Base-by-base conservation (phyloP, 306 rosid genomes). In the Vachellia pachyceras region DNA sequence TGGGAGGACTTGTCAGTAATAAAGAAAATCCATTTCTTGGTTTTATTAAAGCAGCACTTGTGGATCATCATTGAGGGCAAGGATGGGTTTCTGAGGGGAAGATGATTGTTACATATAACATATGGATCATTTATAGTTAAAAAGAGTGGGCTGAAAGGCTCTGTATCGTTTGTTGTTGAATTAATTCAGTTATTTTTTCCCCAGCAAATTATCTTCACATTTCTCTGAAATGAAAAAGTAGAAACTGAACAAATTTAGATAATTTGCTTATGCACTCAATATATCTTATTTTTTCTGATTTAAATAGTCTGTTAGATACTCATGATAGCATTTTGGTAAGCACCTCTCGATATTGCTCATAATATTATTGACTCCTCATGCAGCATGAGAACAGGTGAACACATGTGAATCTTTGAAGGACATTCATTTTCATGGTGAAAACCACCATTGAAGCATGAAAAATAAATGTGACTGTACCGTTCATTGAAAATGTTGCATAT, bases 281-380 rank as follows among this genome's bases (percentile, higher is more conserved):
- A n/a, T 74, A 45, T 33, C 18, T 65, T 54, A 33, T 73, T 41
- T 47, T 40, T 9, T 40, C 67, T 36, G n/a, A 5, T 36, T 52
- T 42, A 35, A 13, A 60, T 49, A 10, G 36, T 66, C 45, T 63
- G 42, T 52, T 52, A 57, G 69, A 73, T 52, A 42, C 54, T 81
- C 82, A 55, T 15, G 69, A 11, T 47, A 73, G 25, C 36, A 47
- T 70, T 68, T 49, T 29, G 69, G 39, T 17, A 49, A 77, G 29
- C 44, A 76, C 61, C 33, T 76, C 69, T 2, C 36, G n/a, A n/a
- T 37, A 35, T 82, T 69, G 41, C 42, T 46, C 15, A n/a, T 72
- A 46, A 66, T 64, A 14, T 63, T 66, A 77, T 50, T 68, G 80
- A 47, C 36, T 81, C 64, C 29, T 76, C 58, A 39, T 75, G 69